These are phyloP conservation scores for Suhomyces pyralidae DNA, from an alignment of 805 yeast species.

Conservation along the genomic window DNA sequence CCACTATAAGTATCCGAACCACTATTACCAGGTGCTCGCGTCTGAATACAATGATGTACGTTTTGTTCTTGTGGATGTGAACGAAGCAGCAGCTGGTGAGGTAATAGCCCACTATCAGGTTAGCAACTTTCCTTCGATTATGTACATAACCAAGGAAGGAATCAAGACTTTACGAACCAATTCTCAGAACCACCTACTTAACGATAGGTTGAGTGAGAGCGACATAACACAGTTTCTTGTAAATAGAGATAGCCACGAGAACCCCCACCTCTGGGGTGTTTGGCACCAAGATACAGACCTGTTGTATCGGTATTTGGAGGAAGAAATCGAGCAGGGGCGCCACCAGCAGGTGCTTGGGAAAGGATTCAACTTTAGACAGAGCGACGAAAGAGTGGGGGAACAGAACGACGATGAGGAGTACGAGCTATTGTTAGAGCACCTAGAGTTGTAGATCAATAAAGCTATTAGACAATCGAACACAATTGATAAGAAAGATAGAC, in stretches of 20 bases:
- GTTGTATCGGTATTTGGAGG: constrained; percentile 7
- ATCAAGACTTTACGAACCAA: constrained; percentile 24
- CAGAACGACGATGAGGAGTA: constrained; percentile 18
- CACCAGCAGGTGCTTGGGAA: constrained; percentile 11
- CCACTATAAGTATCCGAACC: constrained; percentile 29
- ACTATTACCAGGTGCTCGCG: constrained; percentile 33
- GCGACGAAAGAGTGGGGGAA: constrained; percentile 2
- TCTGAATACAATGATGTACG: constrained; percentile 7
- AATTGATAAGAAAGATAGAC: too few relatives aligned
- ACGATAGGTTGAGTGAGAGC: constrained; percentile 14
- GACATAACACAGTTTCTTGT: constrained; percentile 13
- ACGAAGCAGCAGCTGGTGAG: constrained; percentile 14
- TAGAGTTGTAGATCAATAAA: constrained; percentile 7
- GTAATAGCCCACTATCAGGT: constrained; percentile 24
- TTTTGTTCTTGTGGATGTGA: constrained; percentile 27
- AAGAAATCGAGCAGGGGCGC: constrained; percentile 8
- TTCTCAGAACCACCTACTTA: constrained; percentile 16
- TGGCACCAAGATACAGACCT: constrained; percentile 10
- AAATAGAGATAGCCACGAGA: background rate
- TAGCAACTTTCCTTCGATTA: constrained; percentile 32
- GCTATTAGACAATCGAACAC: background rate
- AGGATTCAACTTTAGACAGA: constrained; percentile 13
- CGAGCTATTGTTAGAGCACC: constrained; percentile 11
- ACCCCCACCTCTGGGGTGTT: constrained; percentile 4
- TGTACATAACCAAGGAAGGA: constrained; percentile 22